These are phyloP conservation scores for Trebouxia sp. DNA, from an alignment of 139 green algal species.

Conservation along the genomic window DNA sequence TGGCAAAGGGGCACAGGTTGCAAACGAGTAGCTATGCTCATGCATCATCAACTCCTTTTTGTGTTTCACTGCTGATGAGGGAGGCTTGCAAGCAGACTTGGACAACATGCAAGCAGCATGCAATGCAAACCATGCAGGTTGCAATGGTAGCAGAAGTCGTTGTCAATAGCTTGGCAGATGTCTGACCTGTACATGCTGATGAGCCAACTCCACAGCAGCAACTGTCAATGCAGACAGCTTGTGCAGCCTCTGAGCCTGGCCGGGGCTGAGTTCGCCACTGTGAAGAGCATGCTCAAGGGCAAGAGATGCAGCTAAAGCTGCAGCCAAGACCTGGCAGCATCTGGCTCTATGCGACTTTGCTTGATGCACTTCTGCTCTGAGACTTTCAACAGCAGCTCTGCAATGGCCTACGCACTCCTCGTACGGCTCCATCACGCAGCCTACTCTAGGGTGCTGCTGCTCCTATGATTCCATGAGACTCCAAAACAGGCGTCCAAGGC, in stretches of 20 bases:
- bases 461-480: background rate
- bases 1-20: no score
- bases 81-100: no score
- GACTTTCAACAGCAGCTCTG: background rate
- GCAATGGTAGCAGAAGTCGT: no score
- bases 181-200: background rate
- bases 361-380: background rate
- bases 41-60: no score
- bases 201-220: conserved; percentile 2
- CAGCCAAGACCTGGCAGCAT: background rate
- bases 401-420: background rate
- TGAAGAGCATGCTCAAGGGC: background rate
- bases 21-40: no score
- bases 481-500: no score
- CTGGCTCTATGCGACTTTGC: background rate
- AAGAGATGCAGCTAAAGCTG: conserved; percentile 4
- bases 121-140: no score
- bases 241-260: background rate
- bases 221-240: background rate
- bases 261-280: background rate
- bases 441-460: background rate
- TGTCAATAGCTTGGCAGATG: background rate
- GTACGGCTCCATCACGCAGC: background rate
- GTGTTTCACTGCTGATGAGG: no score
- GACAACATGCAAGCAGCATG: background rate